phyloP scores from a whole-genome alignment of 805 yeast species.

The Metschnikowia santaceciliae region DNA sequence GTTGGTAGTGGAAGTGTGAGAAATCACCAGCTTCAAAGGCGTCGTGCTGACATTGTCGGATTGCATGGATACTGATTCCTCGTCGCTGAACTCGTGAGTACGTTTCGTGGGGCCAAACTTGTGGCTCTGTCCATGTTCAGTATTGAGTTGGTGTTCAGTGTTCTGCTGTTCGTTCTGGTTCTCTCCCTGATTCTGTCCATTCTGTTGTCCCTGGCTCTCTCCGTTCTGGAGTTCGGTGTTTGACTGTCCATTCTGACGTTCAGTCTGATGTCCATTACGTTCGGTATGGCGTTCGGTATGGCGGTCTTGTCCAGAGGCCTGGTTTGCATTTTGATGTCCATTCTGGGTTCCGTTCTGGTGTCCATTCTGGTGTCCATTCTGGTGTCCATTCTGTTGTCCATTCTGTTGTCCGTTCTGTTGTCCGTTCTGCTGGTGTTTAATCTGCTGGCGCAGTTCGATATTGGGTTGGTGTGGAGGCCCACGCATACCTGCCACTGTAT shows the following conservation, averaged over 20 bases:
- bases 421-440: neutral
- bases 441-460: neutral
- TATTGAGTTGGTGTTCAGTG: conserved; percentile 3
- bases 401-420: neutral
- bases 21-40: conserved; percentile 45
- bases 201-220: neutral
- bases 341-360: neutral
- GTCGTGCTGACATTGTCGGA: conserved; percentile 44
- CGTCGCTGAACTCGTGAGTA: conserved; percentile 13
- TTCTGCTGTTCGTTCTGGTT: neutral
- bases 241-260: neutral
- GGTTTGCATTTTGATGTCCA: no score
- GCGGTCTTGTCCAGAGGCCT: no score
- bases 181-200: neutral
- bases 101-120: conserved; percentile 8
- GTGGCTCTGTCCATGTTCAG: conserved; percentile 3
- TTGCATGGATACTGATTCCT: conserved; percentile 11
- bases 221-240: neutral
- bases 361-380: neutral
- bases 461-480: conserved; percentile 10
- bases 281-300: no score
- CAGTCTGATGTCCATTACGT: no score
- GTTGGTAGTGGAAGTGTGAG: conserved; percentile 35
- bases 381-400: neutral
- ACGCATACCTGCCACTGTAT: conserved; percentile 6